Conservation (phyloP, 495 filamentous ascomycete genomes). For the Penicillium simplicissimum region DNA sequence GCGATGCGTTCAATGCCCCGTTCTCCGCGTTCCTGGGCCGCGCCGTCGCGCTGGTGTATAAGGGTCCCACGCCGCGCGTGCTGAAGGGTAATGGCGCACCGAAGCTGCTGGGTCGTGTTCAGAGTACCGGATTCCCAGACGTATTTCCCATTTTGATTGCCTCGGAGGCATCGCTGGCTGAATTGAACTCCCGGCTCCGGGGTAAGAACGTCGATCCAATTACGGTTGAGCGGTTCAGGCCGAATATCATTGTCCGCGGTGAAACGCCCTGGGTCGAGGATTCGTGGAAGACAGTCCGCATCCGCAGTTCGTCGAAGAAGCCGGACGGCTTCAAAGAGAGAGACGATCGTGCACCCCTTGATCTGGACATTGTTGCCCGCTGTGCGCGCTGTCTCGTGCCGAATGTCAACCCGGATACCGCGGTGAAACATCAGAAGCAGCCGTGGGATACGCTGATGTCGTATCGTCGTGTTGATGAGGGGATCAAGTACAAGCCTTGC, state of each 20-base stretch:
- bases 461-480: conserved; percentile 73
- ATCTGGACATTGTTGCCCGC: conserved; percentile 65
- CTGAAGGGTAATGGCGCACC: conserved; percentile 43
- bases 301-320: conserved; percentile 40
- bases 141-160: conserved; percentile 50
- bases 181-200: conserved; percentile 37
- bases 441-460: conserved; percentile 72
- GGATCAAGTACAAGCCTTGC: conserved; percentile 69
- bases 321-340: too few species aligned
- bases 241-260: conserved; percentile 77
- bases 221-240: conserved; percentile 66
- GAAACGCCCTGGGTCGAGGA: conserved; percentile 71
- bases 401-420: conserved; percentile 76
- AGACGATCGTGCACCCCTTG: conserved; percentile 17
- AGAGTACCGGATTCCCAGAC: conserved; percentile 44
- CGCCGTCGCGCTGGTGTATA: conserved; percentile 40
- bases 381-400: conserved; percentile 82
- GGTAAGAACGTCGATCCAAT: conserved; percentile 30
- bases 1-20: conserved; percentile 30
- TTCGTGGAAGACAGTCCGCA: conserved; percentile 72
- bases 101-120: conserved; percentile 36
- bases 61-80: conserved; percentile 44
- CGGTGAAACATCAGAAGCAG: conserved; percentile 67
- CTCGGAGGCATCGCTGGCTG: conserved; percentile 50
- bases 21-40: conserved; percentile 40